Evolutionary conservation across 2,329 filamentous ascomycete genomes (phyloP).

Genomic region (Cladophialophora exuberans): DNA sequence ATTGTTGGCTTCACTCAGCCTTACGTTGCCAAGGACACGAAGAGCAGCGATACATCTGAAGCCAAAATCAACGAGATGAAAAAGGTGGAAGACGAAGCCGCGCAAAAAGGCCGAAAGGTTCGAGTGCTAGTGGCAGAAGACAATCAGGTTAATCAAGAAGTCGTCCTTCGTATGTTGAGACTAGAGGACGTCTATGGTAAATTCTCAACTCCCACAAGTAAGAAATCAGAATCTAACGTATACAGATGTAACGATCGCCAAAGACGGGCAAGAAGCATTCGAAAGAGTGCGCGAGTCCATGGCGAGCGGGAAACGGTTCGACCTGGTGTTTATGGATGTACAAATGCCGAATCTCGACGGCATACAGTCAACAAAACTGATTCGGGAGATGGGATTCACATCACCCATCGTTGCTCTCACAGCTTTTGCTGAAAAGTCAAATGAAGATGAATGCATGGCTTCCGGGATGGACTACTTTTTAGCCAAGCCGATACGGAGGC

Average conservation of each 20-base stretch:
- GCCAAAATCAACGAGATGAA: slow-evolving; percentile 69
- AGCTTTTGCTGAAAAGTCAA: slow-evolving; percentile 87
- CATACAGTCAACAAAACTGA: slow-evolving; percentile 80
- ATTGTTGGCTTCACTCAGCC: slow-evolving; percentile 36
- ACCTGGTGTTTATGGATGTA: slow-evolving; percentile 94
- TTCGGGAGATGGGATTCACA: slow-evolving; percentile 82
- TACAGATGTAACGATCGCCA: slow-evolving; percentile 83
- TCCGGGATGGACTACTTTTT: slow-evolving; percentile 93
- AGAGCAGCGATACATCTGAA: slow-evolving; percentile 50
- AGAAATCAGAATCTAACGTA: slow-evolving; percentile 60
- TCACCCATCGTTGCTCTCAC: slow-evolving; percentile 89
- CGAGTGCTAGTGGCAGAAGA: slow-evolving; percentile 86
- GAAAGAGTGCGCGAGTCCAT: slow-evolving; percentile 83
- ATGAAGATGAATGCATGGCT: slow-evolving; percentile 82
- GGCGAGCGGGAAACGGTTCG: slow-evolving; percentile 72
- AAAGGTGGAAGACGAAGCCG: slow-evolving; percentile 65
- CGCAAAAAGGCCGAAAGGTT: slow-evolving; percentile 62
- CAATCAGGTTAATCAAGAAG: slow-evolving; percentile 67
- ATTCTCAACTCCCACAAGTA: slow-evolving; percentile 42
- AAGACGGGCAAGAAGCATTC: slow-evolving; percentile 83
- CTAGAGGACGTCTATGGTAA: slow-evolving; percentile 52
- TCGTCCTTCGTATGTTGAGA: slow-evolving; percentile 64
- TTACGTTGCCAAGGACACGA: slow-evolving; percentile 40
- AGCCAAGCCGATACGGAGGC: slow-evolving; percentile 74
- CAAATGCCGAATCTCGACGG: slow-evolving; percentile 94